Evolutionary conservation across 495 filamentous ascomycete species (phyloP), one percentile per base, ranked within the genome.

Genomic region (Penicillium soppii): DNA sequence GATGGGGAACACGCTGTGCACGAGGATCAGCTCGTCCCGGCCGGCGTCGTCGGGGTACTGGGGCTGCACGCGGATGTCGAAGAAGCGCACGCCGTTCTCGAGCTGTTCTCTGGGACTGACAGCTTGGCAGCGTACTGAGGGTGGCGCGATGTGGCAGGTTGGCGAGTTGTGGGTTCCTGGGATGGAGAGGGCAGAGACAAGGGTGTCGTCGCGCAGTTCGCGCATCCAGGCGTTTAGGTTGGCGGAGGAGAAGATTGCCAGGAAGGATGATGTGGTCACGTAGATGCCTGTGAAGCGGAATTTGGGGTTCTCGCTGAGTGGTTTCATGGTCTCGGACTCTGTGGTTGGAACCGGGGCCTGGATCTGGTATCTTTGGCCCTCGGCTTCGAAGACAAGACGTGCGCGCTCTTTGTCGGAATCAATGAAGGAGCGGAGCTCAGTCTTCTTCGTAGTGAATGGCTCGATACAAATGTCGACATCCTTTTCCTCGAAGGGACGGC

Each of bases 111-210:
- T 76, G 5, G 91, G 79, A 37, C 80, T 72, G 20, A 91, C 90
- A 21, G 89, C 85, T 69, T 98, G 94, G 71, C 94, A 98, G 47
- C 94, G 88, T 10, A 98, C 94, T 1, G 90, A 94, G 6, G 94
- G 94, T 0, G 96, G 82, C 16, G 94, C 92, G 21, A 79, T 68
- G 69, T 94, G 77, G 70, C 81, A 85, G 2, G 92, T 94, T 1
- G 92, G 88, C 6, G 86, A 88, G 70, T 98, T 98, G 78, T 98
- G 94, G 0, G 94, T 97, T 47, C 94, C 94, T 2, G 94, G 95
- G 52, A 98, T 95, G 36, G 86, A 90, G 25, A 98, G 82, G 4
- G 86, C 80, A 9, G 90, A 90, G 19, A 97, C 74, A 0, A 89
- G 80, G 13, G 79, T 84, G 21, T 81, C 74, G 58, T 89, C 81